These are phyloP conservation scores for Friedmanniomyces endolithicus DNA, from an alignment of 495 filamentous ascomycete genomes.

Conservation along the genomic window DNA sequence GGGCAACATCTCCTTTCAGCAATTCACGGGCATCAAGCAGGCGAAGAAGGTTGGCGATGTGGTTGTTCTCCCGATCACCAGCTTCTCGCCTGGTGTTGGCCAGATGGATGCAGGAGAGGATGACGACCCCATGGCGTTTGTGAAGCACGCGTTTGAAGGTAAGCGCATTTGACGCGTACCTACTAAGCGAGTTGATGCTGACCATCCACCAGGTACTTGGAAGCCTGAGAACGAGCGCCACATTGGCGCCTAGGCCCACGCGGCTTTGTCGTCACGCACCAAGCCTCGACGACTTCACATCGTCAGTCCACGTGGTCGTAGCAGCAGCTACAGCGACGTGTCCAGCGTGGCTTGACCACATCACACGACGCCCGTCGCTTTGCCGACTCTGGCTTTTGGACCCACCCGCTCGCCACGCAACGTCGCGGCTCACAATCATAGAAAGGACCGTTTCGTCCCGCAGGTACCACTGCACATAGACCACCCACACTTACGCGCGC, in stretches of 20 bases:
- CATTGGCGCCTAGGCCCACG: conserved; percentile 10
- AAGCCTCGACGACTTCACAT: too few species aligned
- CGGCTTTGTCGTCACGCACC: too few species aligned
- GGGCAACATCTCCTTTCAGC: conserved; percentile 66
- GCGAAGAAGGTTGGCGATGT: conserved; percentile 86
- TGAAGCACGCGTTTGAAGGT: conserved; percentile 97
- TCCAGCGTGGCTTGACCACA: neutral
- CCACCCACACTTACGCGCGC: neutral
- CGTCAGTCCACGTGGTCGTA: too few species aligned
- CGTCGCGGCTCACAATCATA: neutral
- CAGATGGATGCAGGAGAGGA: conserved; percentile 87
- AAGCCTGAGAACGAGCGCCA: conserved; percentile 60
- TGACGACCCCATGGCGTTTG: conserved; percentile 94
- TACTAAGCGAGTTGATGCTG: conserved; percentile 8
- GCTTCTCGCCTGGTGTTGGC: conserved; percentile 87
- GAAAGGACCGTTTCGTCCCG: neutral
- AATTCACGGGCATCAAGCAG: conserved; percentile 76
- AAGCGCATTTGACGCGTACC: neutral
- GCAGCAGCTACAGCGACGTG: neutral
- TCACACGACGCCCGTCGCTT: neutral
- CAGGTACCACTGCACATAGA: conserved; percentile 1
- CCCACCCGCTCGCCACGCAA: too few species aligned
- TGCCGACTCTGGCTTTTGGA: too few species aligned
- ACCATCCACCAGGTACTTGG: conserved; percentile 51
- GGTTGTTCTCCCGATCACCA: conserved; percentile 88